Conservation (phyloP, 179 eudicot genomes). For the Patellifolia procumbens region DNA sequence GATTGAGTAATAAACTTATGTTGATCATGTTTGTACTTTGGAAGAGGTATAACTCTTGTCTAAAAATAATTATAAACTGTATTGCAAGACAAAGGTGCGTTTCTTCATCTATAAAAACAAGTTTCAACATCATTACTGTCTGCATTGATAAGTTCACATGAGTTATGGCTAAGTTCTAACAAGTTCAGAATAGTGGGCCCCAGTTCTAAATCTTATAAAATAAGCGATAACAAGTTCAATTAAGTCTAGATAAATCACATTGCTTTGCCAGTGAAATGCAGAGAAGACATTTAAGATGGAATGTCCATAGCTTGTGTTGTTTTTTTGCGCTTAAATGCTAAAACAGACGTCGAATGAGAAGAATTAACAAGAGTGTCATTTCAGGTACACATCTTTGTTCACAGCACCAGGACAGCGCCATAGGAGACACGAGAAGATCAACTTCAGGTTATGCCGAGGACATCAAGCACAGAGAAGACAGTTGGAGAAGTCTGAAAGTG, state of each 20-base stretch:
- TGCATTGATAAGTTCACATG: no score
- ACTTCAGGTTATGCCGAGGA: no score
- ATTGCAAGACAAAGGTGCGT: background rate
- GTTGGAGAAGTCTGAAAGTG: background rate
- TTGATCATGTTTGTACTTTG: background rate
- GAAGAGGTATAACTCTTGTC: background rate
- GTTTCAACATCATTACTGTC: no score
- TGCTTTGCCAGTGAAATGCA: background rate
- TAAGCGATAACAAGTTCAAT: no score
- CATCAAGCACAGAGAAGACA: background rate
- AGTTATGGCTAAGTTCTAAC: no score
- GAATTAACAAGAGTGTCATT: background rate
- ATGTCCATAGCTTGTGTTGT: background rate
- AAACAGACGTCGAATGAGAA: background rate
- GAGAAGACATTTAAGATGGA: no score
- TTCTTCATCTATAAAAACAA: no score
- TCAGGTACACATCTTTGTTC: background rate
- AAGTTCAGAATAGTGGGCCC: no score
- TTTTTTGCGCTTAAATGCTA: no score
- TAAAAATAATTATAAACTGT: background rate
- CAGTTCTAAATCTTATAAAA: no score
- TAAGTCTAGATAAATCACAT: background rate
- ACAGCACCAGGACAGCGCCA: background rate
- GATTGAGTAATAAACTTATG: background rate
- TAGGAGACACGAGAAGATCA: no score